phyloP scores from a whole-genome alignment of 768 basidiomycete genomes.

The Tulasnella sp. region DNA sequence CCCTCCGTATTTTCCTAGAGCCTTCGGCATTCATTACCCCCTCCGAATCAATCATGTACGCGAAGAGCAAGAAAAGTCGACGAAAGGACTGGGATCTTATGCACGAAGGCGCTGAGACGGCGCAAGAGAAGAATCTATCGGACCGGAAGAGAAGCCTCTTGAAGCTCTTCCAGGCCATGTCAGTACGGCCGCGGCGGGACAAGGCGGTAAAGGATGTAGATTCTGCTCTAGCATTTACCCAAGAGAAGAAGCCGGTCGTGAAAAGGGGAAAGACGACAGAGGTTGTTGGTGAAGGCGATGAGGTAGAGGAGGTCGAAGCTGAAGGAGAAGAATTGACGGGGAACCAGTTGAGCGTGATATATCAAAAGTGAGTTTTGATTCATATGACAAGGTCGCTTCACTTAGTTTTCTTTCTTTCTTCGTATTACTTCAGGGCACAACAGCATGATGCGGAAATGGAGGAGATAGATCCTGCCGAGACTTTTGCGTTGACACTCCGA shows the following conservation, averaged over 20 bases:
- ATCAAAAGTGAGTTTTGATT: conserved; percentile 71
- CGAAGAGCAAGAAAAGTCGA: background rate
- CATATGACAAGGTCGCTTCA: too few relatives aligned
- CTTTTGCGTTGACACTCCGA: conserved; percentile 64
- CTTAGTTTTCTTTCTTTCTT: too few relatives aligned
- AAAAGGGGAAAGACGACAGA: conserved; percentile 37
- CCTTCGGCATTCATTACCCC: background rate
- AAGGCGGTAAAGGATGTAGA: conserved; percentile 30
- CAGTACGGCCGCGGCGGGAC: conserved; percentile 49
- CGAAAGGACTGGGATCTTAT: conserved; percentile 31
- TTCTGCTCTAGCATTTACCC: conserved; percentile 26
- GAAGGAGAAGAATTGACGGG: conserved; percentile 71
- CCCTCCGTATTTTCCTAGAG: conserved; percentile 37
- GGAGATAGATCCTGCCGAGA: conserved; percentile 69
- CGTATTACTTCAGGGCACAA: conserved; percentile 61
- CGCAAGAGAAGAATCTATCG: conserved; percentile 63
- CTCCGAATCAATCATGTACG: conserved; percentile 7
- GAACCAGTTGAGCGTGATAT: conserved; percentile 72
- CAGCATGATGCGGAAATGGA: conserved; percentile 61
- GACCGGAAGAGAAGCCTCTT: conserved; percentile 68
- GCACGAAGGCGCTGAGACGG: conserved; percentile 69
- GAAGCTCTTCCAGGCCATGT: conserved; percentile 59
- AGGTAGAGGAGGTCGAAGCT: conserved; percentile 63
- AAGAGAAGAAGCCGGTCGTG: conserved; percentile 29
- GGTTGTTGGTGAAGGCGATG: conserved; percentile 70